Evolutionary conservation across 176 grass and related monocot genomes (phyloP), one percentile per base, ranked within the genome.

Genomic region (Leersia perrieri): DNA sequence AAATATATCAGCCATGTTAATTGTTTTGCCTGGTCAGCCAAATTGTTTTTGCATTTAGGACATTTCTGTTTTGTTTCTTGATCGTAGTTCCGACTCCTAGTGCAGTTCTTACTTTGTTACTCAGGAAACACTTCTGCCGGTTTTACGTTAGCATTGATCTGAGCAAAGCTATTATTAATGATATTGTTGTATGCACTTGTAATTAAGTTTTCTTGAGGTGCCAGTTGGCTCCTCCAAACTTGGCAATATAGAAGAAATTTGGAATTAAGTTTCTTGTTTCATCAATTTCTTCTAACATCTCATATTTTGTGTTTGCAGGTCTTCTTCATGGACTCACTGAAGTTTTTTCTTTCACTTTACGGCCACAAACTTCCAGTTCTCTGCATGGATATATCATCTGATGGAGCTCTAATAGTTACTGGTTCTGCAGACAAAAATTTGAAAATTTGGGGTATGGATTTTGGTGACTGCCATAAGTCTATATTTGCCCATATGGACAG

Each of bases 361-460:
- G 90, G 92, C 3, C 95, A 98, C 82, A 95, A 90, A 32, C 90
- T 98, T 73, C 95, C 95, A 32, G 95, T 95, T 39, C 91, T 98
- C 71, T 98, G 95, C 82, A 95, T 98, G 90, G 95, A 95, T 68
- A 95, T 98, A 81, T 93, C 95, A 80, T 95, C 95, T 8, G 92
- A 98, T 76, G 90, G 92, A 42, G 70, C 84, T 86, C 76, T 98
- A 75, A 87, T 98, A 81, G 92, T 98, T 70, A 98, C 87, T 68
- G 95, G 92, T 45, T 98, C 95, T 1, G 92, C 95, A 14, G 95
- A 98, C 75, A 98, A 98, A 91, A 98, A 90, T 81, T 49, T 98
- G 81, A 95, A 91, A 75, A 98, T 98, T 39, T 98, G 90, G 95
- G 92, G 95, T 89, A 82, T 98, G 86, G 95, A 98, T 88, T 98